phyloP scores from a whole-genome alignment of 495 filamentous ascomycete species.

The Sabuloglossum arenarium region DNA sequence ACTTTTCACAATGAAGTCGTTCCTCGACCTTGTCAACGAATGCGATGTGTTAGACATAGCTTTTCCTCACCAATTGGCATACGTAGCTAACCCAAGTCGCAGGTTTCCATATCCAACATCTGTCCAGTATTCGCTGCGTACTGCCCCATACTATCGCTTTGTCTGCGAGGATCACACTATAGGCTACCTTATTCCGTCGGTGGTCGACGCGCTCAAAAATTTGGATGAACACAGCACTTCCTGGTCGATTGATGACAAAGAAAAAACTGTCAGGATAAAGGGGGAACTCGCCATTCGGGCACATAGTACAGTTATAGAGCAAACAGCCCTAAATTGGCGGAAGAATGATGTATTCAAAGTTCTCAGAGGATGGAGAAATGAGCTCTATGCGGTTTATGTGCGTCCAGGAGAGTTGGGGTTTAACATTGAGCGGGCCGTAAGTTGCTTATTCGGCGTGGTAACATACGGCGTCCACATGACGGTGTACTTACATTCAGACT shows the following conservation, averaged over 20 bases:
- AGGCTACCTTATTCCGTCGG: constrained; percentile 18
- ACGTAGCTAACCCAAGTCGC: constrained; percentile 29
- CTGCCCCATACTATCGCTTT: constrained; percentile 32
- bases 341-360: constrained; percentile 42
- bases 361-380: constrained; percentile 68
- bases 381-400: constrained; percentile 69
- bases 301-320: background rate
- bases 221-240: background rate
- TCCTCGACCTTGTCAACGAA: constrained; percentile 32
- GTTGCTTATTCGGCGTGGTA: constrained; percentile 63
- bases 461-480: constrained; percentile 86
- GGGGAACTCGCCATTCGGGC: background rate
- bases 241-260: constrained; percentile 5
- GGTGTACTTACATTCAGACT: constrained; percentile 37
- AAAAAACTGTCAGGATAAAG: background rate
- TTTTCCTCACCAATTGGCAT: background rate
- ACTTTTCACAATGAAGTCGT: constrained; percentile 20
- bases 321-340: constrained; percentile 30
- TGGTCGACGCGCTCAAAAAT: background rate
- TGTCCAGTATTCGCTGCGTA: constrained; percentile 23
- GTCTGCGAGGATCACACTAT: constrained; percentile 26
- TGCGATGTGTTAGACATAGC: constrained; percentile 30
- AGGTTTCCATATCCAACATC: constrained; percentile 40
- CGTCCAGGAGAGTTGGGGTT: constrained; percentile 40
- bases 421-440: constrained; percentile 59